These are phyloP conservation scores for Pythium periplocum DNA, from an alignment of 352 stramenopile species.

Conservation along the genomic window DNA sequence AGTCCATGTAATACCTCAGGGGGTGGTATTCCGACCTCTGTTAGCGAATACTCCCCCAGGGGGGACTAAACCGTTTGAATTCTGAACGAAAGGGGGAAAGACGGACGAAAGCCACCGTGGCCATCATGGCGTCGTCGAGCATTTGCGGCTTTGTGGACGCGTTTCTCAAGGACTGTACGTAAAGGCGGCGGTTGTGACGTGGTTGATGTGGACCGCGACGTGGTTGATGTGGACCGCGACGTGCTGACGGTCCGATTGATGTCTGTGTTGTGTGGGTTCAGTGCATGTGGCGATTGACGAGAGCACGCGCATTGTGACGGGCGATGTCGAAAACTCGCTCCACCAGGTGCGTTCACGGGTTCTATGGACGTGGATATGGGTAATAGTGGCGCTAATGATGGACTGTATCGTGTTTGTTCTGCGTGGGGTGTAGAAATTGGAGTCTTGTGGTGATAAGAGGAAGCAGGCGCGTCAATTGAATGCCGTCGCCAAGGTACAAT, in stretches of 20 bases:
- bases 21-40: no score
- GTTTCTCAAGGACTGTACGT: conserved; percentile 58
- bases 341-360: conserved; percentile 35
- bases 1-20: no score
- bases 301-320: conserved; percentile 44
- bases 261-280: conserved; percentile 2
- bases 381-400: no score
- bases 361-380: not conserved
- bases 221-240: no score
- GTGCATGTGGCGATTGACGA: conserved; percentile 40
- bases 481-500: conserved; percentile 46
- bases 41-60: no score
- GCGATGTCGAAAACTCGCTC: conserved; percentile 62
- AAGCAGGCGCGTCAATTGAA: conserved; percentile 59
- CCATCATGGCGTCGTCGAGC: conserved; percentile 1
- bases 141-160: conserved; percentile 35
- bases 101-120: conserved; percentile 2
- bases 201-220: no score
- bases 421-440: conserved; percentile 12
- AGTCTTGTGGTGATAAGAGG: conserved; percentile 50
- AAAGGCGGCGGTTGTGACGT: no score
- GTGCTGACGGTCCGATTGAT: no score
- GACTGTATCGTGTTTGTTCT: no score
- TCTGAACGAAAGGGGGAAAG: conserved; percentile 10
- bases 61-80: conserved; percentile 9